These are phyloP conservation scores for Dendrobium nobile DNA, from an alignment of 106 monocot species.

Conservation along the genomic window DNA sequence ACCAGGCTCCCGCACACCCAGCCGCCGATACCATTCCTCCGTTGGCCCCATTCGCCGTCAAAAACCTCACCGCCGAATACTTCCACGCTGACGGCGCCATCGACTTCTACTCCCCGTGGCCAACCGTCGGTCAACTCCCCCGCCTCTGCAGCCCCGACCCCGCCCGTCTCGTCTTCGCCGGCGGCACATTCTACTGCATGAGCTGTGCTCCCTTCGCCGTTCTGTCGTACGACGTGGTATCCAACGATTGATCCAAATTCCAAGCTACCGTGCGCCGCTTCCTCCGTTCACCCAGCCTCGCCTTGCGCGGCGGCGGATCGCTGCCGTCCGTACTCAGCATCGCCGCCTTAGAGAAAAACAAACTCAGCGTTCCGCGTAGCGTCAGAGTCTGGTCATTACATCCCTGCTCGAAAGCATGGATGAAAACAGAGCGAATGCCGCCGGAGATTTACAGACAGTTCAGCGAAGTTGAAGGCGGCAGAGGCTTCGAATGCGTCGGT, in stretches of 20 bases:
- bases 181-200: slow-evolving; percentile 73
- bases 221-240: slow-evolving; percentile 39
- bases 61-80: slow-evolving; percentile 76
- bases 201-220: slow-evolving; percentile 62
- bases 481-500: slow-evolving; percentile 74
- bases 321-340: slow-evolving; percentile 27
- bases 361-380: slow-evolving; percentile 55
- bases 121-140: slow-evolving; percentile 42
- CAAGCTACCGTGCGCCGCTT: slow-evolving; percentile 90
- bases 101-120: slow-evolving; percentile 64
- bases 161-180: slow-evolving; percentile 42
- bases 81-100: slow-evolving; percentile 52
- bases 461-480: slow-evolving; percentile 40
- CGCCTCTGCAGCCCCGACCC: slow-evolving; percentile 69
- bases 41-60: slow-evolving; percentile 62
- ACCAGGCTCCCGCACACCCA: no score
- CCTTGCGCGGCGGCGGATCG: slow-evolving; percentile 8
- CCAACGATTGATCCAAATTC: slow-evolving; percentile 57
- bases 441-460: slow-evolving; percentile 38
- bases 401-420: slow-evolving; percentile 32
- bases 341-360: slow-evolving; percentile 70
- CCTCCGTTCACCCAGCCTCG: slow-evolving; percentile 58
- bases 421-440: slow-evolving; percentile 75
- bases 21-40: no score
- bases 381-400: slow-evolving; percentile 52